phyloP scores from a whole-genome alignment of 352 stramenopile genomes.

The Saprolegnia parasitica region DNA sequence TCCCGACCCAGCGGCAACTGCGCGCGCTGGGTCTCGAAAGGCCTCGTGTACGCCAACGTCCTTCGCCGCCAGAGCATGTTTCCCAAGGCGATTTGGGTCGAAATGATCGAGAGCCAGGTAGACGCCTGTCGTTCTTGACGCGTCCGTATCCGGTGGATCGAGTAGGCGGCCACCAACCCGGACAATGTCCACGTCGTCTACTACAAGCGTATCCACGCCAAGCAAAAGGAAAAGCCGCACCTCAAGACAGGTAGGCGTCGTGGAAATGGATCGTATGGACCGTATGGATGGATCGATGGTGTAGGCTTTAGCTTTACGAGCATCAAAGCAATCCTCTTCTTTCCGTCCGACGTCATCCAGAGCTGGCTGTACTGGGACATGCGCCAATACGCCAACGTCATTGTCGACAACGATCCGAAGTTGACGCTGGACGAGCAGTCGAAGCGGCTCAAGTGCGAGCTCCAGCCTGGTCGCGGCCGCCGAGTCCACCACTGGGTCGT shows the following conservation, averaged over 20 bases:
- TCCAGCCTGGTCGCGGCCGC: not conserved
- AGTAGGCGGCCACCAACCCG: slow-evolving; percentile 21
- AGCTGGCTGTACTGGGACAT: slow-evolving; percentile 30
- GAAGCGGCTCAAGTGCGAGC: slow-evolving; percentile 5
- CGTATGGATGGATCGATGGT: not conserved
- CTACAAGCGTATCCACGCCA: slow-evolving; percentile 28
- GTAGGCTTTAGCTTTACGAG: slow-evolving; percentile 31
- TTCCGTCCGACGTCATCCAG: slow-evolving; percentile 28
- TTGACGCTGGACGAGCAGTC: slow-evolving; percentile 2
- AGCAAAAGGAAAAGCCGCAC: slow-evolving; percentile 28
- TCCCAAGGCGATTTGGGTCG: slow-evolving; percentile 29
- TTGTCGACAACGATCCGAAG: slow-evolving; percentile 27
- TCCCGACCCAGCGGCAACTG: slow-evolving; percentile 28
- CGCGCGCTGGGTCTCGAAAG: slow-evolving; percentile 29
- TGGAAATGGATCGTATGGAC: not conserved
- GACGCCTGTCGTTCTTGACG: too few species aligned
- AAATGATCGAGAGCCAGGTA: slow-evolving; percentile 31
- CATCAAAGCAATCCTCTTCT: slow-evolving; percentile 26
- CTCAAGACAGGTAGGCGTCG: slow-evolving; percentile 24
- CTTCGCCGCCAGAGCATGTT: slow-evolving; percentile 30
- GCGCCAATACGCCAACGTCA: slow-evolving; percentile 27
- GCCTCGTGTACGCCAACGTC: slow-evolving; percentile 29
- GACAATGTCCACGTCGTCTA: slow-evolving; percentile 30
- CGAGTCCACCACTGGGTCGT: slow-evolving; percentile 18
- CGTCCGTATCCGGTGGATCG: not conserved